Conservation (phyloP, 208 protist species). For the Wallacemonas sp. region DNA sequence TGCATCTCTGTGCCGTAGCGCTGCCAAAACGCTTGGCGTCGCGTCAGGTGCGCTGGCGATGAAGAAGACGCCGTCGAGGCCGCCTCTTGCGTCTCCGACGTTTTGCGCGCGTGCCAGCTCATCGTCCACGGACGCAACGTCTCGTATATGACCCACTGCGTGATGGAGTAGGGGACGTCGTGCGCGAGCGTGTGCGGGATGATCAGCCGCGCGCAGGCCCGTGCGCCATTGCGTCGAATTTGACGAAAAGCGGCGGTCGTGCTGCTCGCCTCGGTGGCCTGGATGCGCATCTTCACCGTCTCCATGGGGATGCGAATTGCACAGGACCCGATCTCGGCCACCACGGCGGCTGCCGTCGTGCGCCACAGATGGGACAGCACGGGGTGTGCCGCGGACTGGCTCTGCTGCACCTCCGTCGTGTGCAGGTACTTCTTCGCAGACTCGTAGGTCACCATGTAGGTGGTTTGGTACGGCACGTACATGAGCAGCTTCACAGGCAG, state of each 20-base stretch:
- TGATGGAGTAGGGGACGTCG: constrained; percentile 81
- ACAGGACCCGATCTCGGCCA: constrained; percentile 61
- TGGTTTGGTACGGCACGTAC: constrained; percentile 78
- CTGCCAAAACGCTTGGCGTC: neutral
- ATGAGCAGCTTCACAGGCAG: constrained; percentile 71
- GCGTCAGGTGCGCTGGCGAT: neutral
- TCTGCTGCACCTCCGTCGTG: neutral
- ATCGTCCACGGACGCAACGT: constrained; percentile 61
- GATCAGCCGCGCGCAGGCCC: constrained; percentile 43
- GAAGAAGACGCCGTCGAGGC: too few species aligned
- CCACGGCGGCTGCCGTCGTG: constrained; percentile 45
- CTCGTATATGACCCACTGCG: constrained; percentile 83
- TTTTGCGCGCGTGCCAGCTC: constrained; percentile 11
- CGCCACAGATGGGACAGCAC: constrained; percentile 26
- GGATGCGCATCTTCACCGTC: constrained; percentile 83
- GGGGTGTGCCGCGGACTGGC: neutral
- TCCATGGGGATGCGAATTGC: constrained; percentile 84
- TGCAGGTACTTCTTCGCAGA: constrained; percentile 26
- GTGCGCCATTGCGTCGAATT: constrained; percentile 43
- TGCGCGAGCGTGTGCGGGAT: constrained; percentile 76
- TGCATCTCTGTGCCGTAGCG: constrained; percentile 42
- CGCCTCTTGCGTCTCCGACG: too few species aligned
- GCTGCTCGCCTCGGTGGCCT: constrained; percentile 49
- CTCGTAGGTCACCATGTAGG: constrained; percentile 76
- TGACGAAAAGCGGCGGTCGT: constrained; percentile 49